Conservation (phyloP, 2,329 filamentous ascomycete genomes). For the Trichocomaceae sp. region DNA sequence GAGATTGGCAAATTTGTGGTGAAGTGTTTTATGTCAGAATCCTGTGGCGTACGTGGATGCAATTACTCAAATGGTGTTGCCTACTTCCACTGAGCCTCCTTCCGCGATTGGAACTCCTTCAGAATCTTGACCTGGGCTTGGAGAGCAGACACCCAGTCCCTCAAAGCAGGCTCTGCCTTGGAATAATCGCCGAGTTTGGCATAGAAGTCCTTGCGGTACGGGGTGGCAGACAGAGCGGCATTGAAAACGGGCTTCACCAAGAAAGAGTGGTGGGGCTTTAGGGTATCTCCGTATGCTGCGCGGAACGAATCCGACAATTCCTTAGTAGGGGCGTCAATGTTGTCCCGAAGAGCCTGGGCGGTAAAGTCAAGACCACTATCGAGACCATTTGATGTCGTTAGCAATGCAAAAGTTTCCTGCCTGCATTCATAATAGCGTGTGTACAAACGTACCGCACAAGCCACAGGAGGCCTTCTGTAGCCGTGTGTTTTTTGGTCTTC, state of each 20-base stretch:
- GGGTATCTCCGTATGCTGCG: slow-evolving; percentile 71
- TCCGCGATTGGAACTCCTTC: slow-evolving; percentile 53
- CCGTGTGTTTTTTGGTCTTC: slow-evolving; percentile 79
- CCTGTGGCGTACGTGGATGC: not conserved
- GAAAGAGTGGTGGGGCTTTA: slow-evolving; percentile 88
- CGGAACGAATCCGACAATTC: slow-evolving; percentile 87
- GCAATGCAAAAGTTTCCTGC: not conserved
- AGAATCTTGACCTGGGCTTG: slow-evolving; percentile 74
- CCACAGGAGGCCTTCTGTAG: slow-evolving; percentile 88
- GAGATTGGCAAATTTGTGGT: slow-evolving; percentile 14
- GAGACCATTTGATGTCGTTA: not conserved
- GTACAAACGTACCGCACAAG: slow-evolving; percentile 62
- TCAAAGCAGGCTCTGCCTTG: slow-evolving; percentile 59
- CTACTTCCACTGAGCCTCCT: slow-evolving; percentile 44
- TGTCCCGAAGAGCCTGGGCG: slow-evolving; percentile 70
- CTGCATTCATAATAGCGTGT: not conserved
- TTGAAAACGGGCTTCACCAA: slow-evolving; percentile 87
- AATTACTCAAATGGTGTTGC: not conserved
- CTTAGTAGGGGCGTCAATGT: slow-evolving; percentile 58
- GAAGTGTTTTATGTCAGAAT: not conserved
- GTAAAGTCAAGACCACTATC: slow-evolving; percentile 88
- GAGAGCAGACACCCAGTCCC: slow-evolving; percentile 67
- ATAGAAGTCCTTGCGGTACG: slow-evolving; percentile 92
- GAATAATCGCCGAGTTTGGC: slow-evolving; percentile 59
- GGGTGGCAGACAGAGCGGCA: slow-evolving; percentile 85